Evolutionary conservation across 1,284 basidiomycete genomes (phyloP).

Genomic region (Mycosarcoma mackinlayi): DNA sequence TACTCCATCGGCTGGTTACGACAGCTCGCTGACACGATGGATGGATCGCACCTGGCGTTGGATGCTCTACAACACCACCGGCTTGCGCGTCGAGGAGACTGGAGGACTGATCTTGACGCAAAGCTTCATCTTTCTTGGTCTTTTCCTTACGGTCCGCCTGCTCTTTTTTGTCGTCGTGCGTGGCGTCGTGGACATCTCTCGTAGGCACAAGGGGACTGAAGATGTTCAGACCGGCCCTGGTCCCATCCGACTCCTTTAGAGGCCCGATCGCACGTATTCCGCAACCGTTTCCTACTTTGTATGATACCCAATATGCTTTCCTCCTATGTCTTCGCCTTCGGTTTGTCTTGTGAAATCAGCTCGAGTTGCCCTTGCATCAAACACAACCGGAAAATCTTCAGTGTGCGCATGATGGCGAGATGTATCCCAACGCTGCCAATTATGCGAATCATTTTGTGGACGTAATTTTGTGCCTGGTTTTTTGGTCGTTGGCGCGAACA

Average conservation of each 20-base stretch:
- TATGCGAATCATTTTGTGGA: too few species aligned
- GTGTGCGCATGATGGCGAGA: too few species aligned
- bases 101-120: slow-evolving; percentile 35
- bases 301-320: too few species aligned
- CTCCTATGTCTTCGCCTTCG: too few species aligned
- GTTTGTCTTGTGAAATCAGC: too few species aligned
- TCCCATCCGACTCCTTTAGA: slow-evolving; percentile 63
- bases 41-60: slow-evolving; percentile 43
- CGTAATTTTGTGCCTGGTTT: too few species aligned
- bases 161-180: slow-evolving; percentile 12
- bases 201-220: slow-evolving; percentile 10
- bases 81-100: slow-evolving; percentile 40
- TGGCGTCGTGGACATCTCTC: slow-evolving; percentile 6
- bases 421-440: too few species aligned
- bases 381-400: too few species aligned
- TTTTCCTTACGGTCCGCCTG: slow-evolving; percentile 22
- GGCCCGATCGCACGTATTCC: too few species aligned
- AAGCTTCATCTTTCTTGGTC: slow-evolving; percentile 15
- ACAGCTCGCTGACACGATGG: slow-evolving; percentile 19
- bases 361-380: too few species aligned
- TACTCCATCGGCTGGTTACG: slow-evolving; percentile 28
- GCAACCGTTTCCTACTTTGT: too few species aligned
- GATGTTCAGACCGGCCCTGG: slow-evolving; percentile 16
- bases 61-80: slow-evolving; percentile 43
- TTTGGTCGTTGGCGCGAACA: too few species aligned